Percentiles rank a stretch among this genome's conserved stretches.
These are phyloP conservation scores for Trichopus zeylanicus DNA, from an alignment of 116 monocot species.

Conservation along the genomic window DNA sequence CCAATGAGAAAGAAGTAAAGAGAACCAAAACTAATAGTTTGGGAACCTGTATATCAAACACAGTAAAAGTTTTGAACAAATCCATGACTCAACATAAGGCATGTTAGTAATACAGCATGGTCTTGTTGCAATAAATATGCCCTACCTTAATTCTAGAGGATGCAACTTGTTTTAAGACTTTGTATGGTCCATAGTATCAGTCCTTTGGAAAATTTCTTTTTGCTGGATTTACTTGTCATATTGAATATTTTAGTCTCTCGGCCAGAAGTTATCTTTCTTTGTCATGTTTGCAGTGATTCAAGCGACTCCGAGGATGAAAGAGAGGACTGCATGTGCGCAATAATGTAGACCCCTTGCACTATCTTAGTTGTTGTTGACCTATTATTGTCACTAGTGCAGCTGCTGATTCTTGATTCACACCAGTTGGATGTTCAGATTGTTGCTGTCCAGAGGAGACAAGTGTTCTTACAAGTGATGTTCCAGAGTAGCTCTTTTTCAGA, in stretches of 20 bases:
- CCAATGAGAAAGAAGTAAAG: no score
- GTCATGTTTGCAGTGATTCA: conserved; percentile 8
- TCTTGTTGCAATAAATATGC: no score
- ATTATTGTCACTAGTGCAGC: background rate
- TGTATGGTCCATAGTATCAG: no score
- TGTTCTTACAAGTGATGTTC: background rate
- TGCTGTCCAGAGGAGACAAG: background rate
- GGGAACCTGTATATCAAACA: no score
- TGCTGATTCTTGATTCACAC: background rate
- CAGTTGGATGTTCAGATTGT: background rate
- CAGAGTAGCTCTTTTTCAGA: background rate
- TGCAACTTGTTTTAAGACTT: no score
- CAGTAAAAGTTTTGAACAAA: no score
- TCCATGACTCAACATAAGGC: no score
- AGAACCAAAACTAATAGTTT: no score
- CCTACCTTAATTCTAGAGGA: no score
- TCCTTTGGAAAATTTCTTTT: no score
- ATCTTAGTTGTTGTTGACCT: background rate
- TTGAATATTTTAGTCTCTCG: background rate
- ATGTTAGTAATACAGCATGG: no score
- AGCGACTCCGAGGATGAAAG: conserved; percentile 8
- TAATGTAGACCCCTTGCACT: conserved; percentile 2
- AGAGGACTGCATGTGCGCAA: conserved; percentile 4
- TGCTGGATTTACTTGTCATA: no score
- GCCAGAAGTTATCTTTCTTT: background rate